Base-by-base conservation (phyloP, 2,329 filamentous ascomycete species). In the Aspergillus arachidicola region DNA sequence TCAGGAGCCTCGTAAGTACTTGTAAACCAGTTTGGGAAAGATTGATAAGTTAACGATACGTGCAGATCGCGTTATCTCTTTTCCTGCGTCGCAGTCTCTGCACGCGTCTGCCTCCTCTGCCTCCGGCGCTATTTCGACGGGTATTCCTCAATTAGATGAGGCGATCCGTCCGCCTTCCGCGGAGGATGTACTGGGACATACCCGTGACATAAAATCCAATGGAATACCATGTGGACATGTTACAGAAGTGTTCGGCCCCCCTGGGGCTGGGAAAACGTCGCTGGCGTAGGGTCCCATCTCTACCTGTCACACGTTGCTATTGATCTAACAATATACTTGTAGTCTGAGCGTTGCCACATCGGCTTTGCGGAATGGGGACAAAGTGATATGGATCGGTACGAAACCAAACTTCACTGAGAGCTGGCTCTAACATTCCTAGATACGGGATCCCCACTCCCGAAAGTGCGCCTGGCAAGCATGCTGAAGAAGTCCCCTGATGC, bases 191-290 rank as follows among this genome's bases (percentile, higher is more conserved):
- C 58, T 66, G 6, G 65, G 60, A 23, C 26, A 62, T 46, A 45
- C 57, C 14, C 36, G 34, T 23, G 43, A 61, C 45, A 12, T 59
- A 59, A 38, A 68, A 67, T 30, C 43, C 57, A 84, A 85, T 21
- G 93, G 93, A 4, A 82, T 96, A 55, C 85, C 85, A 64, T 87
- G 89, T 61, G 92, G 93, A 16, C 91, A 93, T 75, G 84, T 97
- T 48, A 91, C 91, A 4, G 94, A 98, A 77, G 81, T 97, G 57
- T 96, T 92, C 86, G 94, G 94, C 0, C 93, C 94, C 12, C 90
- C 92, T 10, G 94, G 93, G 1, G 87, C 87, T 30, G 94, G 94
- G 34, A 97, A 96, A 82, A 96, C 93, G 4, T 84, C 90, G 14
- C 81, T 97, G 69, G 91, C 89, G 91, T 94, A 83, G 79, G 87